These are phyloP conservation scores for Trichoderma oligosporum DNA, from an alignment of 2,329 filamentous ascomycete genomes.

Conservation along the genomic window DNA sequence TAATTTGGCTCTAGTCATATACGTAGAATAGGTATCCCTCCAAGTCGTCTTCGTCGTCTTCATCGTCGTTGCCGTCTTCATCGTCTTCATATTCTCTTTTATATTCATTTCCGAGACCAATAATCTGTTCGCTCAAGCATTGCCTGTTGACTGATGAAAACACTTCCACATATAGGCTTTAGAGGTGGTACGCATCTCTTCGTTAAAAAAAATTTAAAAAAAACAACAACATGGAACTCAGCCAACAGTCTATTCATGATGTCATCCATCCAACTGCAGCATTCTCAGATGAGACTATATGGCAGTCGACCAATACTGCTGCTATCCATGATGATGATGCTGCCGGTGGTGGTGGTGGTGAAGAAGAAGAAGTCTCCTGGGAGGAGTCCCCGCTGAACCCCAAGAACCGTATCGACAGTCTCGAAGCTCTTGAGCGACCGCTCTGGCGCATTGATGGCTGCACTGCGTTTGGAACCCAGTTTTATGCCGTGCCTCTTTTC, in stretches of 20 bases:
- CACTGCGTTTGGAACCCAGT: slow-evolving; percentile 54
- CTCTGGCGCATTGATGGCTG: slow-evolving; percentile 59
- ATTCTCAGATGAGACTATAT: slow-evolving; percentile 32
- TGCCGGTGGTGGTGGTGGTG: too few species aligned
- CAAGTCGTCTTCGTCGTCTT: not conserved
- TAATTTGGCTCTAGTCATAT: not conserved
- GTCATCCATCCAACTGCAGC: slow-evolving; percentile 57
- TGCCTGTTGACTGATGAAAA: slow-evolving; percentile 5
- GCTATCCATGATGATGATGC: not conserved
- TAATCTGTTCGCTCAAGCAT: not conserved
- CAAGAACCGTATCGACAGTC: slow-evolving; percentile 57
- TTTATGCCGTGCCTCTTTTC: slow-evolving; percentile 54
- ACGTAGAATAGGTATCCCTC: slow-evolving; percentile 4
- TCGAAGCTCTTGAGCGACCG: slow-evolving; percentile 42
- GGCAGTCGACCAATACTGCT: not conserved
- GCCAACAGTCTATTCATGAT: slow-evolving; percentile 49
- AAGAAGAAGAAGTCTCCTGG: slow-evolving; percentile 42
- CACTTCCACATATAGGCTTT: not conserved
- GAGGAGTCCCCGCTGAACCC: slow-evolving; percentile 52
- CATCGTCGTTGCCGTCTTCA: too few species aligned
- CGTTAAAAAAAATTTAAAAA: slow-evolving; percentile 17
- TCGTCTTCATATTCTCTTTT: not conserved
- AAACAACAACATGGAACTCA: slow-evolving; percentile 48
- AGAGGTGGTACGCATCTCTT: not conserved
- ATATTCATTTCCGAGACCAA: not conserved